Base-by-base conservation (phyloP, 148 eudicot species). In the Pouteria glomerata region DNA sequence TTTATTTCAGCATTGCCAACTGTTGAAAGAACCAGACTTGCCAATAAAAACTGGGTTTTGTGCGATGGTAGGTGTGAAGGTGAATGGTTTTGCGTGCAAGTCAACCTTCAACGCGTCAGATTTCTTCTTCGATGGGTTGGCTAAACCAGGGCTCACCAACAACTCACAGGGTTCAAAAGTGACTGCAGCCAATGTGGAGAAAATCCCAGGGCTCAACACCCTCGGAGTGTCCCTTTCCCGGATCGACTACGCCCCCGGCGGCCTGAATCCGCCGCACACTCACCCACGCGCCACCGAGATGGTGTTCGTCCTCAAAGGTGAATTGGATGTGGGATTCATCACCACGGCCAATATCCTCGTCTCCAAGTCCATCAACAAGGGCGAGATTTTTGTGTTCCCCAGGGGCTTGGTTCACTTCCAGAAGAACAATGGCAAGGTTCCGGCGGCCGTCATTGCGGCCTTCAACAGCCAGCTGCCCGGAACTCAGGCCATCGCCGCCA, bases 221-320 rank as follows among this genome's bases (percentile, higher is more conserved):
- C 76, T 84, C 1, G 85, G 88, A 1, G 75, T 81, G 2, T 84
- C 88, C 63, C 8, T 84, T 59, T 57, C 85, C 26, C 76, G 87
- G 37, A 71, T 81, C 18, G 87, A 84, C 76, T 84, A 44, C 19
- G 85, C 87, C 30, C 82, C 81, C 2, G 85, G 82, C 3, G 87
- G 87, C 33, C 50, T 53, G 1, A 84, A 78, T 73, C 85, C 82
- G 10, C 87, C 87, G 3, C 87, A 84, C 83, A 76, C 84, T 48
- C 87, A 82, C 81, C 88, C 88, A 12, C 76, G 88, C 15, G 88
- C 85, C 72, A 76, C 88, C 30, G 88, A 84, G 66, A 37, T 82
- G 8, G 59, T 77, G 10, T 81, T 67, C 47, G 85, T 84, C 31
- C 79, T 84, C 42, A 53, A 81, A 1, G 88, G 88, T 4, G 68